Percentiles rank a stretch among this genome's conserved stretches.
These are phyloP conservation scores for Podochytrium sp. DNA, from an alignment of 192 early-diverging fungal genomes.

Conservation along the genomic window DNA sequence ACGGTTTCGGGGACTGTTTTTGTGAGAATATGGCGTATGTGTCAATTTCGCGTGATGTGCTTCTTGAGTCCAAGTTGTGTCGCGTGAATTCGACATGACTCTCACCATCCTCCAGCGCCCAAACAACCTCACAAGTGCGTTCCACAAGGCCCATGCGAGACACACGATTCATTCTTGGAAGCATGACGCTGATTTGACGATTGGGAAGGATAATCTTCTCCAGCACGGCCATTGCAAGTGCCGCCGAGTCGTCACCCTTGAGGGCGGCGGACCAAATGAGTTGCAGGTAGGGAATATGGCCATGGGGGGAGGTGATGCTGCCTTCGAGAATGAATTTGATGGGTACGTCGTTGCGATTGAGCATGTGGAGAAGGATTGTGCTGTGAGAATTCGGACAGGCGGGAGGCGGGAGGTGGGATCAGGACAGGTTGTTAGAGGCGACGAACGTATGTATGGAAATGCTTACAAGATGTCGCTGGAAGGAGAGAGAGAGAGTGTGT, in stretches of 20 bases:
- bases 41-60: not conserved
- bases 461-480: not conserved
- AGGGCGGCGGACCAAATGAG: not conserved
- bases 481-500: too few species aligned
- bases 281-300: conserved; percentile 10
- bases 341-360: not conserved
- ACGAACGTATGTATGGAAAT: not conserved
- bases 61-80: not conserved
- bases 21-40: not conserved
- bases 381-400: too few species aligned
- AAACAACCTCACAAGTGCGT: not conserved
- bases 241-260: not conserved
- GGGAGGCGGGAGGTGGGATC: too few species aligned
- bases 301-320: too few species aligned
- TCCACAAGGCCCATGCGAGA: not conserved
- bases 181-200: not conserved
- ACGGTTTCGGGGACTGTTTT: not conserved
- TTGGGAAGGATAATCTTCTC: conserved; percentile 5
- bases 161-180: not conserved
- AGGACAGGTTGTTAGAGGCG: not conserved
- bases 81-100: not conserved
- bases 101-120: not conserved
- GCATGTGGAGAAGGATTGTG: conserved; percentile 1
- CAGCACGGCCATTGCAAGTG: not conserved
- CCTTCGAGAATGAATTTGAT: conserved; percentile 8